phyloP scores from a whole-genome alignment of 495 filamentous ascomycete species.

The Tricharina praecox region DNA sequence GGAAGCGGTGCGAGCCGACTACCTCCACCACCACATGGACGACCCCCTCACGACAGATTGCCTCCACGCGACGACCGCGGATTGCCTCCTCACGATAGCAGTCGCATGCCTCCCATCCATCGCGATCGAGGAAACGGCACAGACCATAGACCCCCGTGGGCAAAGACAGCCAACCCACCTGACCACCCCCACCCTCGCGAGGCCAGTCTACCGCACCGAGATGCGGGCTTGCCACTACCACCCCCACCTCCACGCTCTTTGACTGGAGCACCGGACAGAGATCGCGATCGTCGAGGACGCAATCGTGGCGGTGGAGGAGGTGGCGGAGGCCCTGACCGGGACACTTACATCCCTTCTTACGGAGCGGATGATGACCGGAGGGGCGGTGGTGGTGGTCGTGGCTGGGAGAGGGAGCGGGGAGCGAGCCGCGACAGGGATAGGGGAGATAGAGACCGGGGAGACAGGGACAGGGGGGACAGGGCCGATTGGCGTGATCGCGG shows the following conservation, averaged over 20 bases:
- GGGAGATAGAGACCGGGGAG: slow-evolving; percentile 21
- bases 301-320: slow-evolving; percentile 24
- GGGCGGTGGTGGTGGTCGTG: slow-evolving; percentile 32
- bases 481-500: slow-evolving; percentile 21
- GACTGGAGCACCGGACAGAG: slow-evolving; percentile 18
- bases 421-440: slow-evolving; percentile 16
- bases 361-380: slow-evolving; percentile 31
- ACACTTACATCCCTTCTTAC: slow-evolving; percentile 47
- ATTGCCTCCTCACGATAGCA: slow-evolving; percentile 1
- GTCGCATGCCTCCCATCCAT: background rate
- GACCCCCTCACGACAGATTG: background rate
- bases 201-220: too few species aligned
- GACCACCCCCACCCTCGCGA: slow-evolving; percentile 26
- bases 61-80: too few species aligned
- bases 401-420: slow-evolving; percentile 26
- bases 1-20: slow-evolving; percentile 7
- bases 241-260: slow-evolving; percentile 25
- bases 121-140: slow-evolving; percentile 3
- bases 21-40: slow-evolving; percentile 16
- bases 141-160: slow-evolving; percentile 25
- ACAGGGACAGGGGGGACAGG: slow-evolving; percentile 22
- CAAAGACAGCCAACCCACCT: slow-evolving; percentile 17
- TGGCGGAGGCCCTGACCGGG: slow-evolving; percentile 30
- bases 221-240: too few species aligned
- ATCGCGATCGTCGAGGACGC: slow-evolving; percentile 16